A percentile compares a stretch with the other conserved stretches of the same genome.
Conservation (phyloP, 805 yeast species). For the Yamadazyma paraphyllophila region DNA sequence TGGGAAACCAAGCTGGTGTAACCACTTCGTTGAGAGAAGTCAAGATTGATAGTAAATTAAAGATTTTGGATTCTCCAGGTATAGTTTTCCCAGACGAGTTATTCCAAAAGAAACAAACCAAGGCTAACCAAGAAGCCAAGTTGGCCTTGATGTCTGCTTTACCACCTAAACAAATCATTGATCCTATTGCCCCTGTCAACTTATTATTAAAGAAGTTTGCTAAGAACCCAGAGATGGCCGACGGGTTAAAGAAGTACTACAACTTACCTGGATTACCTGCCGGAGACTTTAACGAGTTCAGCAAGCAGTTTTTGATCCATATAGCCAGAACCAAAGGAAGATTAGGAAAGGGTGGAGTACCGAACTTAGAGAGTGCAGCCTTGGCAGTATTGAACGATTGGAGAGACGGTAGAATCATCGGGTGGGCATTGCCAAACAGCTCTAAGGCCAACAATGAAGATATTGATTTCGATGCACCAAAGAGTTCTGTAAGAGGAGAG, state of each 20-base stretch:
- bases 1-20: slow-evolving; percentile 97
- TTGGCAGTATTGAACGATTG: slow-evolving; percentile 82
- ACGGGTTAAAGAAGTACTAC: slow-evolving; percentile 69
- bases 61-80: slow-evolving; percentile 93
- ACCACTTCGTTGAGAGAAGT: slow-evolving; percentile 90
- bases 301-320: slow-evolving; percentile 85
- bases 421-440: slow-evolving; percentile 79
- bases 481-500: slow-evolving; percentile 41
- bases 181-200: slow-evolving; percentile 80
- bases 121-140: slow-evolving; percentile 78
- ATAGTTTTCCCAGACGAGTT: slow-evolving; percentile 84
- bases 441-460: slow-evolving; percentile 41
- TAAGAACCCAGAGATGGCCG: slow-evolving; percentile 73
- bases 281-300: slow-evolving; percentile 67
- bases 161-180: slow-evolving; percentile 80
- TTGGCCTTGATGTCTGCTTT: slow-evolving; percentile 83
- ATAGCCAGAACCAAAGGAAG: slow-evolving; percentile 92
- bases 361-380: slow-evolving; percentile 86
- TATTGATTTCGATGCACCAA: slow-evolving; percentile 28
- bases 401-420: slow-evolving; percentile 93
- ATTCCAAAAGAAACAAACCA: slow-evolving; percentile 42
- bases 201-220: slow-evolving; percentile 73
- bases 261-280: slow-evolving; percentile 79
- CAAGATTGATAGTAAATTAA: slow-evolving; percentile 85
- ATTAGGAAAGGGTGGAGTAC: slow-evolving; percentile 88